These are phyloP conservation scores for Sporisorium iseilematis-ciliati DNA, from an alignment of 1,284 basidiomycete genomes.

Conservation along the genomic window DNA sequence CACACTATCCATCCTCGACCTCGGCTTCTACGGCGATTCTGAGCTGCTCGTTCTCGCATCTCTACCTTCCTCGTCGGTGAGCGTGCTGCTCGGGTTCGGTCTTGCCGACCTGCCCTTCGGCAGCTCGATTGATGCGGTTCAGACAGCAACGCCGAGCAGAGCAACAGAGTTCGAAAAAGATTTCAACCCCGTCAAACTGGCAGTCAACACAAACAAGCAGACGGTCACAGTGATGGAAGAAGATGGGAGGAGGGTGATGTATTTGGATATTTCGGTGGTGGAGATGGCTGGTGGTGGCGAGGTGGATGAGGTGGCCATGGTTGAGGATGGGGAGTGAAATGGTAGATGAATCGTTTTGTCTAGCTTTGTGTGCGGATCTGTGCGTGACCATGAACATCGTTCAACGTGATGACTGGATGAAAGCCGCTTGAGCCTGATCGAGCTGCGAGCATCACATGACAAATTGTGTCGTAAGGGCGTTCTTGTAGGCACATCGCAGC, in stretches of 20 bases:
- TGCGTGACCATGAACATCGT: background rate
- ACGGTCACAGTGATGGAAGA: slow-evolving; percentile 28
- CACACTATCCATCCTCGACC: slow-evolving; percentile 21
- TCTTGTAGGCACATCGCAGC: too few species aligned
- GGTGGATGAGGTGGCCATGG: slow-evolving; percentile 16
- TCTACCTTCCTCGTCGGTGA: slow-evolving; percentile 2
- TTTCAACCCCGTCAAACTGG: slow-evolving; percentile 24
- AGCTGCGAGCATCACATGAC: too few species aligned
- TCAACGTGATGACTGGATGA: too few species aligned
- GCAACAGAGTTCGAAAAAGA: slow-evolving; percentile 32
- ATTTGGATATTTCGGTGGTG: slow-evolving; percentile 29
- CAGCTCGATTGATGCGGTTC: background rate
- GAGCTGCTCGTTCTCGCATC: slow-evolving; percentile 33
- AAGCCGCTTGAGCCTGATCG: too few species aligned
- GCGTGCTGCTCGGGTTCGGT: slow-evolving; percentile 19
- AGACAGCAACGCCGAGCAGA: slow-evolving; percentile 6
- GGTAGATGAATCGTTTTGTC: too few species aligned
- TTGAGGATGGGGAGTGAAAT: slow-evolving; percentile 17
- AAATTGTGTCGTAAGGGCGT: too few species aligned
- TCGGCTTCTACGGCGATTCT: slow-evolving; percentile 28
- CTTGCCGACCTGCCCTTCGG: slow-evolving; percentile 18
- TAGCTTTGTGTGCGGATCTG: background rate
- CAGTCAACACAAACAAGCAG: slow-evolving; percentile 44
- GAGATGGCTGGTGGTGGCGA: slow-evolving; percentile 5
- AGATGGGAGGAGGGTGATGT: slow-evolving; percentile 27